Base-by-base conservation (phyloP, 192 early-diverging fungal genomes). In the Irineochytrium annulatum region DNA sequence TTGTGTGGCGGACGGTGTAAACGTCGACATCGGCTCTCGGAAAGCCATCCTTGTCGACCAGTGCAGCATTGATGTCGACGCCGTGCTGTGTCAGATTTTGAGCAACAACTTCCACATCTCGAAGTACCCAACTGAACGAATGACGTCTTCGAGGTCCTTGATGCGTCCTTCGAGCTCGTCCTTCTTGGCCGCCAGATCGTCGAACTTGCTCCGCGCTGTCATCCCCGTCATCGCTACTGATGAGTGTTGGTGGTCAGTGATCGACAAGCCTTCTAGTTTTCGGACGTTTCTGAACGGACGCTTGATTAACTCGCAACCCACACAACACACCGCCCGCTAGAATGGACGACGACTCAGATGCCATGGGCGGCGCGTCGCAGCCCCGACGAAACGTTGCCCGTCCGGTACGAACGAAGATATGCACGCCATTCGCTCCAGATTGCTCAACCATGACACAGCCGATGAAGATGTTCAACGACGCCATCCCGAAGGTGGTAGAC, bases 21-120 rank as follows among this genome's bases (percentile, higher is more conserved):
- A 89, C 74, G 60, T 89, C 88, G 2, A 89, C 71, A 60, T 89
- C 88, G 1, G 75, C 33, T 26, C 88, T 81, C 5, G 88, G 88
- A 57, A 86, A 89, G 14, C 86, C 86, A 0, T 82, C 73, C 0
- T 44, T 1, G 55, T 87, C 85, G 1, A 86, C 69, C 34, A 89
- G 76, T 4, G 75, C 53, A 13, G 72, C 74, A 8, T 67, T 76
- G 56, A 82, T 71, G 35, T 70, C 77, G 13, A 77, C 76, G 27
- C 72, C 71, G 24, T 83, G 77, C 59, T 68, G 22, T 24, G 24
- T 8, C 24, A 49, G 24, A 24, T 49, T 14, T 8, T 41, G 8
- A 41, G 37, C 8, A 41, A 41, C 11, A 41, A n/a, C 37, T n/a
- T n/a, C n/a, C n/a, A n/a, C n/a, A n/a, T n/a, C n/a, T n/a, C n/a